Evolutionary conservation across 2,329 filamentous ascomycete species (phyloP), one percentile per base, ranked within the genome.

Genomic region (Elsinoe perseae): DNA sequence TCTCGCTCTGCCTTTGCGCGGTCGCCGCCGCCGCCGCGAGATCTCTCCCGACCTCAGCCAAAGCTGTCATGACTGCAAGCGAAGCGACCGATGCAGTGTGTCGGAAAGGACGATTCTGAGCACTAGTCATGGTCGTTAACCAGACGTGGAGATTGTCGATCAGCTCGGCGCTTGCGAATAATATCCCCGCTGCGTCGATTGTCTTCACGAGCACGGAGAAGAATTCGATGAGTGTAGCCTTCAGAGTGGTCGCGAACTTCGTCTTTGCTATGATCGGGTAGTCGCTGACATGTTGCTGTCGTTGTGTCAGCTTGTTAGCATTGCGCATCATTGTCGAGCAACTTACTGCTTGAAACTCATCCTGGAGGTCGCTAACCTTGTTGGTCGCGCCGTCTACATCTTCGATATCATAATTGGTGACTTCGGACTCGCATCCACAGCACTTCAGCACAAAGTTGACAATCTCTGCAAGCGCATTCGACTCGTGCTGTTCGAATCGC

Each of bases 71-170:
- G 61, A 95, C 85, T 14, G 88, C 80, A 30, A 97, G 75, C 1
- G 88, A 85, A 21, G 92, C 85, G 0, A 93, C 85, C 1, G 92
- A 95, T 0, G 91, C 87, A 0, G 93, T 98, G 71, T 98, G 93
- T 61, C 93, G 82, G 72, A 98, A 96, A 1, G 93, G 90, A 56
- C 93, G 84, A 60, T 92, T 84, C 3, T 83, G 80, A 0, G 90
- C 91, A 3, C 89, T 93, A 2, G 92, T 93, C 86, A 98, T 89
- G 58, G 88, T 87, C 36, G 85, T 85, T 59, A 96, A 78, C 93
- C 93, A 98, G 57, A 88, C 80, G 63, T 90, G 84, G 48, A 97
- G 80, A 66, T 95, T 95, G 68, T 96, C 90, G 65, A 95, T 83
- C 52, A 98, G 76, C 27, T 85, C 80, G 32, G 74, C 72, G 60